phyloP scores from a whole-genome alignment of 2,329 filamentous ascomycete species.

The Neodidymelliopsis sp. region DNA sequence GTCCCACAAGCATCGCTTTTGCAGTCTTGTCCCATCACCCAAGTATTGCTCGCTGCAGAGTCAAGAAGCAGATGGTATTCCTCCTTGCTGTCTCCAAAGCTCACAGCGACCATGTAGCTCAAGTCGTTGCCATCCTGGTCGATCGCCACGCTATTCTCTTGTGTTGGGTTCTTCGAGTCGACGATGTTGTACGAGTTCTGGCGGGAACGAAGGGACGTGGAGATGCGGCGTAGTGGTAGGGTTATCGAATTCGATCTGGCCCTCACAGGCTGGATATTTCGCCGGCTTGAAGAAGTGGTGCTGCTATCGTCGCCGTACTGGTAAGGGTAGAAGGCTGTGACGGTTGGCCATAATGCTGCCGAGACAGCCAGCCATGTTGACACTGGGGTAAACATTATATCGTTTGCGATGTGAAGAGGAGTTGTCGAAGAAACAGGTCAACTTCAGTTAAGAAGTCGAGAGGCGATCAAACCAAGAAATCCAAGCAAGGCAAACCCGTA shows the following conservation, averaged over 20 bases:
- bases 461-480: too few relatives aligned
- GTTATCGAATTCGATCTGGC: slow-evolving; percentile 22
- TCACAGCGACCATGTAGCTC: slow-evolving; percentile 62
- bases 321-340: slow-evolving; percentile 48
- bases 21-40: slow-evolving; percentile 81
- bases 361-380: slow-evolving; percentile 33
- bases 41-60: slow-evolving; percentile 71
- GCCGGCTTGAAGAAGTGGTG: slow-evolving; percentile 12
- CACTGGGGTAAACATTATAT: slow-evolving; percentile 36
- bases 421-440: not conserved
- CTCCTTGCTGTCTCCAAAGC: slow-evolving; percentile 58
- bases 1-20: slow-evolving; percentile 68
- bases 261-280: slow-evolving; percentile 12
- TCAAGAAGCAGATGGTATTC: slow-evolving; percentile 63
- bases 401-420: not conserved
- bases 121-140: slow-evolving; percentile 63
- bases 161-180: slow-evolving; percentile 36
- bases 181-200: slow-evolving; percentile 58
- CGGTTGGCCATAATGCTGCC: slow-evolving; percentile 36
- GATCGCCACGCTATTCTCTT: slow-evolving; percentile 58
- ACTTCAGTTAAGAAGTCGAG: slow-evolving; percentile 18
- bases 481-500: slow-evolving; percentile 2
- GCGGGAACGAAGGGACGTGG: slow-evolving; percentile 47
- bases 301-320: slow-evolving; percentile 23
- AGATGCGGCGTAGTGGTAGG: slow-evolving; percentile 40